Evolutionary conservation across 2,329 filamentous ascomycete genomes (phyloP), one percentile per base, ranked within the genome.

Genomic region (Hypoxylon sp.): DNA sequence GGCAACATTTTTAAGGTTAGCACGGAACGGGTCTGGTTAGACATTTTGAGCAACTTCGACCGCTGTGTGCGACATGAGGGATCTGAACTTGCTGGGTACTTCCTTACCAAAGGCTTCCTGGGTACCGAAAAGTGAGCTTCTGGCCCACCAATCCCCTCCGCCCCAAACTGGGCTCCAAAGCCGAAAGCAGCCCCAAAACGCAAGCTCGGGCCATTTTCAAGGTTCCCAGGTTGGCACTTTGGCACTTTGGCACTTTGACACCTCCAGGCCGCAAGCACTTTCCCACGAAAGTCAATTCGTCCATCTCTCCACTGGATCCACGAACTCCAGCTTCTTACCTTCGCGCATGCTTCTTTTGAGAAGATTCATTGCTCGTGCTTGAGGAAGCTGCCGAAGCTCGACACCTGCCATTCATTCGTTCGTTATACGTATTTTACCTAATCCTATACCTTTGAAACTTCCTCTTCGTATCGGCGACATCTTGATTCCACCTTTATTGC

Each of bases 331-430:
- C 57, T 64, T 61, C 59, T 49, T 36, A 58, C 66, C 51, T 64
- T 66, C 56, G 60, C 60, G 59, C 52, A 53, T 68, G 46, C 65
- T 65, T 45, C 51, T 49, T 44, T 46, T 36, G 59, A 53, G 57
- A 54, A 42, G 49, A 59, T 67, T 64, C 51, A 57, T 65, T 46
- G 67, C 65, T 63, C 51, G 49, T 60, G 54, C 58, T 67, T 58
- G 26, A 45, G 53, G 52, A 55, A 57, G 26, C 42, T 51, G 12
- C 48, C 26, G 44, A 40, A 67, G 61, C 60, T 64, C 44, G 32
- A 62, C 53, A 40, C 46, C 44, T 53, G 42, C 46, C 64, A 26
- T 61, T 67, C 64, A 36, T 64, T 61, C 60, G 22, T 64, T 64
- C 18, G 33, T 51, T 46, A 44, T 30, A 49, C 32, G 30, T 65